Evolutionary conservation across 2,329 filamentous ascomycete genomes (phyloP), one percentile per base, ranked within the genome.

Genomic region (Venturiaceae sp.): DNA sequence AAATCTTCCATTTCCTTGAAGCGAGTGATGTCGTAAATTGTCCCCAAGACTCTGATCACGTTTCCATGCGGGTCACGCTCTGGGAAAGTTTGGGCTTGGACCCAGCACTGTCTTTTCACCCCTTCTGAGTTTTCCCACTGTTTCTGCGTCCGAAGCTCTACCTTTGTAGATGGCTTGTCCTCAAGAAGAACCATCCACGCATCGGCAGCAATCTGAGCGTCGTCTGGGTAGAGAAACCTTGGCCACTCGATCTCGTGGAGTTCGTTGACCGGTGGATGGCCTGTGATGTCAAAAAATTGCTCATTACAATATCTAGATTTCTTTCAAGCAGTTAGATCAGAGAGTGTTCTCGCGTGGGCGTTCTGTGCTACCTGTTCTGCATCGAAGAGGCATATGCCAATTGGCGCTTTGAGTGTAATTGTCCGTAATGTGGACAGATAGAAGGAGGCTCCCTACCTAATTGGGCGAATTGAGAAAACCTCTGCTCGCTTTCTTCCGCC

Each of bases 11-110:
- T 62, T 33, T 64, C 66, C 46, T 70, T 70, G 28, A 69, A 67
- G 8, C 61, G 67, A 58, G 64, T 67, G 46, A 71, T 68, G 36
- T 70, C 67, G 16, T 68, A 65, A 5, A 64, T 67, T 34, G 66
- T 69, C 2, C 68, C 68, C 30, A 67, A 64, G 55, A 70, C 65
- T 39, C 65, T 64, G 21, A 68, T 62, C 6, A 69, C 37, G 6
- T 37, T 47, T 19, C 58, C 53, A 2, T 60, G 5, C 19, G 58
- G n/a, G 19, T 60, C 44, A 16, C 47, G 32, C 28, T 60, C 58
- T 28, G 58, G 58, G 23, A 26, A 33, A 8, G 39, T 16, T 3
- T 30, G 14, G 11, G 26, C 26, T 44, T 57, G 16, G 2, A 39
- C 58, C 58, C 58, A 60, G 34, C 32, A 30, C 21, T 46, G 53